Evolutionary conservation across 352 stramenopile species (phyloP).

Genomic region (Globisporangium uncinulatum): DNA sequence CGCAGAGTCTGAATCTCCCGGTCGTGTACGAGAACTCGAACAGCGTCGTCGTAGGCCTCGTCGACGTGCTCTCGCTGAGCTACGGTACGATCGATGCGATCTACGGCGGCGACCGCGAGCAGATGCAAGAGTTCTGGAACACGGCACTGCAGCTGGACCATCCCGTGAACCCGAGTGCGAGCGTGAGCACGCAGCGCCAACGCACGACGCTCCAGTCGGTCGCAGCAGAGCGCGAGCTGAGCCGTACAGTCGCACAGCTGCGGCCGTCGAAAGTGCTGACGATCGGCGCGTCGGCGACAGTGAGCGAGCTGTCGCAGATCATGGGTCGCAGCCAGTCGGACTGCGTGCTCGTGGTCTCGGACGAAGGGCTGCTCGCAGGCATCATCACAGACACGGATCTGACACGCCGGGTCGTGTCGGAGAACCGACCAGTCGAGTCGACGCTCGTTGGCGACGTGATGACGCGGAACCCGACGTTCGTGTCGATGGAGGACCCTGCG

Average conservation of each 20-base stretch:
- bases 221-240: slow-evolving; percentile 58
- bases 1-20: slow-evolving; percentile 74
- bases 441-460: slow-evolving; percentile 76
- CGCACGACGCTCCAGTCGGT: slow-evolving; percentile 56
- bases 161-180: slow-evolving; percentile 34
- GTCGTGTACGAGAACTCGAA: slow-evolving; percentile 53
- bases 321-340: slow-evolving; percentile 90
- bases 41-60: slow-evolving; percentile 69
- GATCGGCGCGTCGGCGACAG: slow-evolving; percentile 59
- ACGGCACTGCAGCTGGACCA: slow-evolving; percentile 77
- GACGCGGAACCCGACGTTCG: slow-evolving; percentile 81
- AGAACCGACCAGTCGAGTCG: slow-evolving; percentile 66
- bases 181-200: slow-evolving; percentile 25
- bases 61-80: slow-evolving; percentile 81
- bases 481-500: slow-evolving; percentile 73
- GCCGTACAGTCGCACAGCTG: slow-evolving; percentile 74
- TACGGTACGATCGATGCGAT: slow-evolving; percentile 87
- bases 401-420: slow-evolving; percentile 73
- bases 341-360: slow-evolving; percentile 90
- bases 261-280: slow-evolving; percentile 89
- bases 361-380: slow-evolving; percentile 85
- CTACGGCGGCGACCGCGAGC: slow-evolving; percentile 81
- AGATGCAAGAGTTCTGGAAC: slow-evolving; percentile 90
- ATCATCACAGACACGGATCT: slow-evolving; percentile 95
- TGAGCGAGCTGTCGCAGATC: slow-evolving; percentile 83